Conservation (phyloP, 495 filamentous ascomycete species). For the Tetracladium setigerum region DNA sequence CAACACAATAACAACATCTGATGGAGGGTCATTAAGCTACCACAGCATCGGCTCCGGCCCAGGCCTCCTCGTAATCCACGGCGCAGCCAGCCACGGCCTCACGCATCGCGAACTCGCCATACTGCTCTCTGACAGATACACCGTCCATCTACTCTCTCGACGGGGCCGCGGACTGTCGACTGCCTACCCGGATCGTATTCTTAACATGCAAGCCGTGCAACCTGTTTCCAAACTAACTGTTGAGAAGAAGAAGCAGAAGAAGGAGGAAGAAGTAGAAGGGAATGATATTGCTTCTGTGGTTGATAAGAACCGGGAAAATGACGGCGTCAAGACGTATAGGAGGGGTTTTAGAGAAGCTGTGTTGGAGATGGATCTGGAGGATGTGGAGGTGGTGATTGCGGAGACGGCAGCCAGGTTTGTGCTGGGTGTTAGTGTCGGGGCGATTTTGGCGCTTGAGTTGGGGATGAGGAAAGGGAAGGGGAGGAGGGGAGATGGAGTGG, state of each 20-base stretch:
- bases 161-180: conserved; percentile 12
- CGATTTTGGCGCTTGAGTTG: conserved; percentile 9
- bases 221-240: neutral
- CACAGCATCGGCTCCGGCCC: conserved; percentile 10
- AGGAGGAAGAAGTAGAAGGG: no score
- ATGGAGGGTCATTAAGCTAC: conserved; percentile 10
- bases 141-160: conserved; percentile 11
- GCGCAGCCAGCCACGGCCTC: conserved; percentile 4
- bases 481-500: neutral
- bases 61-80: conserved; percentile 7
- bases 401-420: conserved; percentile 5
- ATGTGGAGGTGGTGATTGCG: conserved; percentile 1
- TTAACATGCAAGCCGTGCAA: neutral
- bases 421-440: conserved; percentile 6
- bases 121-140: conserved; percentile 4
- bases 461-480: no score
- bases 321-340: conserved; percentile 2
- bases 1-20: neutral
- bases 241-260: neutral
- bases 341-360: conserved; percentile 1
- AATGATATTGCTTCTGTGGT: no score
- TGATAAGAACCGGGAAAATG: no score
- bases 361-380: conserved; percentile 8
- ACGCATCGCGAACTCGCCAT: conserved; percentile 10
- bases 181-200: conserved; percentile 5